phyloP scores from a whole-genome alignment of 768 basidiomycete genomes.

The Pholiota microspora region DNA sequence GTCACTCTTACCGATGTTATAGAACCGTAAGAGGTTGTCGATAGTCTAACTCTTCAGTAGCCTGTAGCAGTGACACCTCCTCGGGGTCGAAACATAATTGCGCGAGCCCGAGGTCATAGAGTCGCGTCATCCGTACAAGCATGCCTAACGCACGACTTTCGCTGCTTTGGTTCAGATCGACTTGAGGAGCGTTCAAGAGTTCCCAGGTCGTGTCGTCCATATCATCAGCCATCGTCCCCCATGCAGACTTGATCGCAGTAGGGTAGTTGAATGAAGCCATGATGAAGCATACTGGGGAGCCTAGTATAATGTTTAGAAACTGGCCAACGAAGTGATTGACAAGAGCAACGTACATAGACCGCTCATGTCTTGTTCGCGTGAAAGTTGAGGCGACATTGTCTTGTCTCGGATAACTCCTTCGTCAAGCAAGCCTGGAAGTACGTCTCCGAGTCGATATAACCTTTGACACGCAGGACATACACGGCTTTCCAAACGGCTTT shows the following conservation, averaged over 20 bases:
- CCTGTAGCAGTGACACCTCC: constrained; percentile 13
- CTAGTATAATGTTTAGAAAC: constrained; percentile 31
- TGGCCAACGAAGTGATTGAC: not conserved
- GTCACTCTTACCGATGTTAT: not conserved
- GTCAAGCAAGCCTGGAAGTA: constrained; percentile 46
- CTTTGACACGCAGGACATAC: constrained; percentile 79
- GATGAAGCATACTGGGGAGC: constrained; percentile 76
- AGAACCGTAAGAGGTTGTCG: not conserved
- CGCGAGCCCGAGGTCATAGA: constrained; percentile 70
- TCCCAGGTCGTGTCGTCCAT: constrained; percentile 68
- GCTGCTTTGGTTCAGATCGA: constrained; percentile 33
- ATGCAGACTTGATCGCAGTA: constrained; percentile 58
- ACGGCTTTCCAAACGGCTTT: constrained; percentile 65
- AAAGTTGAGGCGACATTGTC: constrained; percentile 15
- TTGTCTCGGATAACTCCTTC: constrained; percentile 17
- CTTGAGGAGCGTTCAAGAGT: constrained; percentile 46
- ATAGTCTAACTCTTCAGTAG: not conserved
- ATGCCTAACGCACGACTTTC: constrained; percentile 46
- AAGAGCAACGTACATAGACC: constrained; percentile 61
- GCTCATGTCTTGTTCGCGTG: constrained; percentile 67
- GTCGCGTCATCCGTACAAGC: constrained; percentile 73
- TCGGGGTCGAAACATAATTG: constrained; percentile 52
- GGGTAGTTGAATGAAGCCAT: constrained; percentile 68
- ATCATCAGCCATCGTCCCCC: constrained; percentile 69
- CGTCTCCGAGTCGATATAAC: constrained; percentile 68